Evolutionary conservation across 2,329 filamentous ascomycete species (phyloP), one percentile per base, ranked within the genome.

Genomic region (Colletotrichum sp.): DNA sequence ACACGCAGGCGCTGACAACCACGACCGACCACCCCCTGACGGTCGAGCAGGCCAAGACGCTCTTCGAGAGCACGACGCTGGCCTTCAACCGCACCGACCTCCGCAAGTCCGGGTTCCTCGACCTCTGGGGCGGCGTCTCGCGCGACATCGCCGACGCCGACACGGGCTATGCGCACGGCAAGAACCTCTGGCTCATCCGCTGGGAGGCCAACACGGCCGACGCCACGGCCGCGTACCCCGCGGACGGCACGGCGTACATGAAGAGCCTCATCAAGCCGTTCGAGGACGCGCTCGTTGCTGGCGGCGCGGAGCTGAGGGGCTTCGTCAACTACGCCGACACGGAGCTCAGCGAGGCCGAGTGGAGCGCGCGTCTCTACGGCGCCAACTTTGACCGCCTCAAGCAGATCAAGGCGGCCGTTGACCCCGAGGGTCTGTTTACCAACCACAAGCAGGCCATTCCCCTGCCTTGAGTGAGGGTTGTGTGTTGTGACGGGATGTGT

Each of bases 231-330:
- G 84, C 83, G 75, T 88, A 88, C 77, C 86, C 87, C 13, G 80
- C 86, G 61, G 86, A 87, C 77, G 84, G 86, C 66, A 83, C 85
- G 1, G 82, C 82, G 5, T 88, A 88, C 77, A 84, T 83, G 34
- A 84, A 86, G 38, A 83, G 88, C 75, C 80, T 91, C 21, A 36
- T 69, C 21, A 77, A 78, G 64, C 74, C 74, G 59, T 76, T 76
- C 29, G 74, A 75, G 69, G 62, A 75, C 15, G 73, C 74, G 34
- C 69, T 76, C 8, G 62, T 66, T 8, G 69, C 55, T 47, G 69
- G 51, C 18, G 74, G 74, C 43, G n/a, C 24, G 7, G 34, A 69
- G 15, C 72, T 76, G 34, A 66, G 74, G 13, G 69, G 72, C 33
- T 76, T 75, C 51, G 72, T 75, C 69, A 75, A 76, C 69, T 76